phyloP scores from a whole-genome alignment of 192 early-diverging fungal species.

The Mortierella claussenii region DNA sequence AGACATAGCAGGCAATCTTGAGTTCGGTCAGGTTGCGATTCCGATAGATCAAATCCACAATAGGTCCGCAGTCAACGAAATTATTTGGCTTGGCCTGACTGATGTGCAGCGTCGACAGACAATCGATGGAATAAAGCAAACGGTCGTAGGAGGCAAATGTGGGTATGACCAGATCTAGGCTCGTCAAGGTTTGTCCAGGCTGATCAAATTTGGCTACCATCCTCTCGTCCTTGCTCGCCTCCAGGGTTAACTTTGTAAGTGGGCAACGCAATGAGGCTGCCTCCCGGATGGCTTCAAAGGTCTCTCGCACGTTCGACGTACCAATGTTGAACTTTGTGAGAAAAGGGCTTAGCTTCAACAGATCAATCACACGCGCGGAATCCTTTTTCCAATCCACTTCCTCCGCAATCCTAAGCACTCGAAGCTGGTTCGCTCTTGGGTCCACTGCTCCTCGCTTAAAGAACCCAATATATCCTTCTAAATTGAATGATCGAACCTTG shows the following conservation, averaged over 20 bases:
- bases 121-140: background rate
- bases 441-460: background rate
- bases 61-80: background rate
- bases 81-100: background rate
- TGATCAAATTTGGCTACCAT: background rate
- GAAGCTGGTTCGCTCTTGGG: background rate
- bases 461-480: slow-evolving; percentile 4
- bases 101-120: background rate
- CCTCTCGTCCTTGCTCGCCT: background rate
- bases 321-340: background rate
- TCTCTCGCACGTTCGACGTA: background rate
- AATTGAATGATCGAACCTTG: slow-evolving; percentile 2
- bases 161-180: background rate
- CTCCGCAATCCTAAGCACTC: slow-evolving; percentile 1
- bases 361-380: background rate
- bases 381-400: slow-evolving; percentile 1
- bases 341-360: background rate
- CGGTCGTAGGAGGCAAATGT: background rate
- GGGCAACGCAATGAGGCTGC: background rate
- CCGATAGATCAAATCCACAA: background rate
- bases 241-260: background rate
- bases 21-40: background rate
- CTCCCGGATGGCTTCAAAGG: background rate
- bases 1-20: background rate
- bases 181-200: background rate